A percentile compares a stretch with the other conserved stretches of the same genome.
Conservation (phyloP, 2,329 filamentous ascomycete genomes). For the Fusarium musae region DNA sequence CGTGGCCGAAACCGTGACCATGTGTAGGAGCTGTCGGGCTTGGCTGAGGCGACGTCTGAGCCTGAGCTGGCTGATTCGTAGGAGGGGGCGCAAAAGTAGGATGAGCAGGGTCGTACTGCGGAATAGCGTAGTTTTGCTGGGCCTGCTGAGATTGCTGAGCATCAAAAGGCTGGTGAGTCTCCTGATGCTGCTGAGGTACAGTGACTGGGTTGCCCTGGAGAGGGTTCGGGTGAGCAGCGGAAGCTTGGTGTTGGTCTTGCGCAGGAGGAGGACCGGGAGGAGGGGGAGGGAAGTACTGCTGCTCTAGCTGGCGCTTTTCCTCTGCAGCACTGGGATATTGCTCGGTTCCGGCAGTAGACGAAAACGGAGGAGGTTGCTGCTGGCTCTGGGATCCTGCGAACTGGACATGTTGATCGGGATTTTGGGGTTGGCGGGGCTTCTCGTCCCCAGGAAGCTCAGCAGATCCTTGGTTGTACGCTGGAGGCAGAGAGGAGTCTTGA, state of each 20-base stretch:
- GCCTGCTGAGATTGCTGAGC: conserved; percentile 4
- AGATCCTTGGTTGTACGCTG: conserved; percentile 24
- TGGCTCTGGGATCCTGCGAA: not conserved
- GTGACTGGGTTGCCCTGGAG: conserved; percentile 34
- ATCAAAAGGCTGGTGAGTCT: conserved; percentile 1
- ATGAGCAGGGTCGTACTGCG: conserved; percentile 46
- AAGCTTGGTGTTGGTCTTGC: conserved; percentile 32
- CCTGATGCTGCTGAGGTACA: conserved; percentile 10
- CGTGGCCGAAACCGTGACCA: not conserved
- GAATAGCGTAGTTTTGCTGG: conserved; percentile 44
- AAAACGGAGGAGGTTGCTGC: conserved; percentile 20
- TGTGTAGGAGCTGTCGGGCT: conserved; percentile 1
- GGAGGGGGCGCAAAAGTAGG: conserved; percentile 48
- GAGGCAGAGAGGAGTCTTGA: conserved; percentile 23
- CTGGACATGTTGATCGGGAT: not conserved
- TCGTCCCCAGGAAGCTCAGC: conserved; percentile 33
- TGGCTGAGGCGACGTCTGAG: not conserved
- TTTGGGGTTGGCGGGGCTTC: not conserved
- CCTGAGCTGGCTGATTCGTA: conserved; percentile 8
- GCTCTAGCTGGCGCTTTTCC: conserved; percentile 28
- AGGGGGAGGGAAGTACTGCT: conserved; percentile 43
- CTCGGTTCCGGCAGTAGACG: not conserved
- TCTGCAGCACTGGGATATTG: conserved; percentile 18
- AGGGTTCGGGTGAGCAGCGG: conserved; percentile 31
- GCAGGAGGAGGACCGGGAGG: conserved; percentile 41